Percentiles rank a stretch among this genome's conserved stretches.
Conservation (phyloP, 805 yeast species). For the Blastobotrys peoriensis region DNA sequence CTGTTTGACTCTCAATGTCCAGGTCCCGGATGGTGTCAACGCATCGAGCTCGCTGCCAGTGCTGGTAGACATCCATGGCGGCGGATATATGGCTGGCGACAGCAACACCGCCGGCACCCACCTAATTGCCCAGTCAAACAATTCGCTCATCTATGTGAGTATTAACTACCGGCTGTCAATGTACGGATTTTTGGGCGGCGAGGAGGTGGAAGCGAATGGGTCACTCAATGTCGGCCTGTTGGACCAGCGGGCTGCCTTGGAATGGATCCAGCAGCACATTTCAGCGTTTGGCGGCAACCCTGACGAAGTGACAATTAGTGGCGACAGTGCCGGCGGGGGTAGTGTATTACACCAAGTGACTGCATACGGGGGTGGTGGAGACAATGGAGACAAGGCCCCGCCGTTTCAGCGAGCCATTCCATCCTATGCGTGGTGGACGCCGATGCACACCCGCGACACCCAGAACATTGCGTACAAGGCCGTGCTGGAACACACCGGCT, state of each 20-base stretch:
- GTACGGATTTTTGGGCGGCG: conserved; percentile 32
- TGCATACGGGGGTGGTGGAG: conserved; percentile 13
- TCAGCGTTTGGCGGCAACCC: conserved; percentile 35
- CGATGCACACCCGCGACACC: conserved; percentile 7
- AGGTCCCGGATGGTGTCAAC: conserved; percentile 1
- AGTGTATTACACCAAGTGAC: conserved; percentile 12
- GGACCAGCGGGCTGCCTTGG: conserved; percentile 33
- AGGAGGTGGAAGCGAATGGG: conserved; percentile 21
- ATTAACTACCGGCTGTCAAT: conserved; percentile 33
- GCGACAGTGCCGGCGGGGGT: conserved; percentile 35
- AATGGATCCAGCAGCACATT: conserved; percentile 34
- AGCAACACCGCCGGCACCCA: conserved; percentile 23
- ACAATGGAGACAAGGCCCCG: not conserved
- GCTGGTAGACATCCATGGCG: conserved; percentile 35
- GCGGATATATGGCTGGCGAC: conserved; percentile 30
- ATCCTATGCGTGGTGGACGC: conserved; percentile 15
- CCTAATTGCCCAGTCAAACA: conserved; percentile 14
- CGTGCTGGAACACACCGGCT: conserved; percentile 8
- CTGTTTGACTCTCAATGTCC: conserved; percentile 10
- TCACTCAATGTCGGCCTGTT: conserved; percentile 32
- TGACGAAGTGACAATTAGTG: conserved; percentile 32
- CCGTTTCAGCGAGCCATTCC: conserved; percentile 13
- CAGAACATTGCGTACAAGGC: conserved; percentile 9
- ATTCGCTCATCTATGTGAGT: conserved; percentile 26
- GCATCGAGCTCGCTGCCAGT: conserved; percentile 19